Conservation (phyloP, 2,329 filamentous ascomycete species). For the Ophiocordyceps australis region DNA sequence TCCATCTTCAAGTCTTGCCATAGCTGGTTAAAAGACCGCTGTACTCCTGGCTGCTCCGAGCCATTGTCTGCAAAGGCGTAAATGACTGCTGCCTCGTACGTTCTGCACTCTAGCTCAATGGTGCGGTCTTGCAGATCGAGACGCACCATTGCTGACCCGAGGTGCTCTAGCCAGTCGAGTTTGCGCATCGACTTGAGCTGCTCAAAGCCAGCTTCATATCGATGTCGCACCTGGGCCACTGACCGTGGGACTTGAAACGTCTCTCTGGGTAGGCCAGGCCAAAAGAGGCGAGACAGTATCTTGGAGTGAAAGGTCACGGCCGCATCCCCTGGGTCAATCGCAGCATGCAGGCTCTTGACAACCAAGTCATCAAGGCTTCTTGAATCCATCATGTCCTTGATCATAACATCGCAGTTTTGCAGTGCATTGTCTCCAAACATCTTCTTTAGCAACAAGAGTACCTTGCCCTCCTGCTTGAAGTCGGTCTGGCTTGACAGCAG, state of each 20-base stretch:
- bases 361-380: constrained; percentile 53
- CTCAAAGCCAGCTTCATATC: constrained; percentile 62
- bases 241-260: constrained; percentile 43
- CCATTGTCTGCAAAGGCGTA: constrained; percentile 51
- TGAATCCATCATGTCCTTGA: constrained; percentile 81
- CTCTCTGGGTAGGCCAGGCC: constrained; percentile 64
- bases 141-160: constrained; percentile 65
- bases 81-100: constrained; percentile 78
- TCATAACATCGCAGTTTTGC: constrained; percentile 94
- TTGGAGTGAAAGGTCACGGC: constrained; percentile 48
- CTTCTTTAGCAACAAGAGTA: constrained; percentile 73
- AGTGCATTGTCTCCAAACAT: constrained; percentile 73
- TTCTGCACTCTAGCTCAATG: constrained; percentile 53
- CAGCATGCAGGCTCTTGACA: constrained; percentile 19
- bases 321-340: constrained; percentile 2
- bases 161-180: constrained; percentile 70
- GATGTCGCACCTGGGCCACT: constrained; percentile 42
- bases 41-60: constrained; percentile 14
- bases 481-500: constrained; percentile 47
- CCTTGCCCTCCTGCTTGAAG: constrained; percentile 65
- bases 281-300: constrained; percentile 83
- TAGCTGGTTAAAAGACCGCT: constrained; percentile 32
- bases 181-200: constrained; percentile 67
- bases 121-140: constrained; percentile 69
- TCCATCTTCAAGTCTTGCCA: constrained; percentile 50